A percentile compares a stretch with the other conserved stretches of the same genome.
Evolutionary conservation across 306 rosid species (phyloP).

Genomic region (Cotoneaster glaucophyllus): DNA sequence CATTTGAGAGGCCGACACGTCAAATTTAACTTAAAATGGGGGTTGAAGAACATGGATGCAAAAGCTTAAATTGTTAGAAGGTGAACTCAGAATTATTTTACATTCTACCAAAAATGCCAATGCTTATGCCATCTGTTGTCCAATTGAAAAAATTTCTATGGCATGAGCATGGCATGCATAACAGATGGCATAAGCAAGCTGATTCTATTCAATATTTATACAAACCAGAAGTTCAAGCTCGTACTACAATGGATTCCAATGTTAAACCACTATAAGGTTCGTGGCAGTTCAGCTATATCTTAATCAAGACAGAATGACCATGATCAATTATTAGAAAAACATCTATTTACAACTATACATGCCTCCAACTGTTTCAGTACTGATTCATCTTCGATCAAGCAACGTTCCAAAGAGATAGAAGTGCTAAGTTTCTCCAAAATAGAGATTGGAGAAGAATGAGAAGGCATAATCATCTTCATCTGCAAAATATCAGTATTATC

Average conservation of each 20-base stretch:
- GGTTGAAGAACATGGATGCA: background rate
- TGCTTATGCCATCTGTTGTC: background rate
- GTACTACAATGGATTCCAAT: too few relatives aligned
- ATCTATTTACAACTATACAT: background rate
- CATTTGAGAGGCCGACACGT: background rate
- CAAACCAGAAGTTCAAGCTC: background rate
- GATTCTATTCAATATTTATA: background rate
- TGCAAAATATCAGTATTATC: conserved; percentile 20
- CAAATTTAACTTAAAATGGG: background rate
- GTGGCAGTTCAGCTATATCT: background rate
- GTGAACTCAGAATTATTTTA: background rate
- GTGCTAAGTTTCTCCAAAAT: conserved; percentile 50
- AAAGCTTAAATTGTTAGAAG: background rate
- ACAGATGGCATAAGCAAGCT: too few relatives aligned
- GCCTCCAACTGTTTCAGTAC: conserved; percentile 76
- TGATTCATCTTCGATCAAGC: conserved; percentile 62
- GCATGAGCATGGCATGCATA: background rate
- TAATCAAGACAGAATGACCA: background rate
- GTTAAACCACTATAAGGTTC: background rate
- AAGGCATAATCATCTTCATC: conserved; percentile 46
- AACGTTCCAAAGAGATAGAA: conserved; percentile 47
- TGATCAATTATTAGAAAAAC: background rate
- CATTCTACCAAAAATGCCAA: background rate
- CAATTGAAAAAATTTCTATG: background rate
- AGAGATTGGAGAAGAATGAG: conserved; percentile 37